phyloP scores from a whole-genome alignment of 1,284 basidiomycete genomes.

The Leccinum pachyderme region DNA sequence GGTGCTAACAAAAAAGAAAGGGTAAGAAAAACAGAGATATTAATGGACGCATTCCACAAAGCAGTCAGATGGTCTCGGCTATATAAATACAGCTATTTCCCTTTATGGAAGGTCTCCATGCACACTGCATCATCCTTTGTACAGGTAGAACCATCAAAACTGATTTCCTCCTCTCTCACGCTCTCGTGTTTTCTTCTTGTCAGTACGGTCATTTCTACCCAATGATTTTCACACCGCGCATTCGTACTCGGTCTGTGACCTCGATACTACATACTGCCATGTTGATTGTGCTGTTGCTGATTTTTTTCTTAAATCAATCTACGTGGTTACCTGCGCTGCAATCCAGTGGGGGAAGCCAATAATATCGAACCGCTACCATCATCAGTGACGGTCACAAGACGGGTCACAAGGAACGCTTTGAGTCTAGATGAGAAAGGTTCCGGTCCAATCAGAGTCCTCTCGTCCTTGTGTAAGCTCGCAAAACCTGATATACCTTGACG shows the following conservation, averaged over 20 bases:
- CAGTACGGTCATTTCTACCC: background rate
- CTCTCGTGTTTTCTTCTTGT: background rate
- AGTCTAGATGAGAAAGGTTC: too few species aligned
- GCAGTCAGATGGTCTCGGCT: background rate
- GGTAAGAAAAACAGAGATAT: conserved; percentile 2
- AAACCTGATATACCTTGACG: background rate
- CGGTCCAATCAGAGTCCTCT: too few species aligned
- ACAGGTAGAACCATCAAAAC: background rate
- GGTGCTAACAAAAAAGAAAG: background rate
- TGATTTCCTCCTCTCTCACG: background rate
- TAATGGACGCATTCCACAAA: conserved; percentile 27
- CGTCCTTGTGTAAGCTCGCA: too few species aligned
- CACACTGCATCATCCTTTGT: background rate
- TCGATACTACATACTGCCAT: conserved; percentile 2
- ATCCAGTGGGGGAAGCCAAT: too few species aligned
- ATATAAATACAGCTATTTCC: background rate
- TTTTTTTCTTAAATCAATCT: background rate
- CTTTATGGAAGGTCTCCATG: conserved; percentile 8
- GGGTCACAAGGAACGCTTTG: too few species aligned
- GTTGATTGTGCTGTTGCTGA: background rate
- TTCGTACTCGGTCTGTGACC: background rate
- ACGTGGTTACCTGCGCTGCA: background rate
- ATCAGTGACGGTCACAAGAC: too few species aligned
- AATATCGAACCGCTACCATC: too few species aligned
- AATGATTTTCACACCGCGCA: background rate